Conservation (phyloP, 2,329 filamentous ascomycete species). For the Penicillium janthinellum region DNA sequence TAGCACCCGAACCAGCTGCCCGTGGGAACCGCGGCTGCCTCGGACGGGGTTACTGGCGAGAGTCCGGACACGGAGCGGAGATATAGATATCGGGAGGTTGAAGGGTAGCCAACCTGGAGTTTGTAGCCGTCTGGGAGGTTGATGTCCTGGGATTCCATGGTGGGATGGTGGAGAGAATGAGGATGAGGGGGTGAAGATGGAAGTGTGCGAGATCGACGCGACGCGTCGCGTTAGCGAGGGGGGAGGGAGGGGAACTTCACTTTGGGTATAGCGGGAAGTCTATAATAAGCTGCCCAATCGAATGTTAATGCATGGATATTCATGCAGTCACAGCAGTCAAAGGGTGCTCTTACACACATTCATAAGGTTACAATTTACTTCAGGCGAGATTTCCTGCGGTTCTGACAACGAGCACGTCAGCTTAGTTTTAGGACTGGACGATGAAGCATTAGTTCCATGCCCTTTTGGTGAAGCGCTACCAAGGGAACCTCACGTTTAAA, state of each 20-base stretch:
- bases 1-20: constrained; percentile 31
- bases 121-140: constrained; percentile 41
- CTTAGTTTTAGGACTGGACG: background rate
- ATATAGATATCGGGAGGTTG: constrained; percentile 39
- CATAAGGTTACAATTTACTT: background rate
- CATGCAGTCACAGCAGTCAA: background rate
- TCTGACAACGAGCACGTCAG: background rate
- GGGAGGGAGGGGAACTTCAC: background rate
- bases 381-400: background rate
- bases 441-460: background rate
- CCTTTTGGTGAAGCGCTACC: background rate
- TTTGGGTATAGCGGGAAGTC: background rate
- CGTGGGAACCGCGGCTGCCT: constrained; percentile 34
- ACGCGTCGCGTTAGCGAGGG: background rate
- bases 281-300: background rate
- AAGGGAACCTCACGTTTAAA: background rate
- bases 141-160: background rate
- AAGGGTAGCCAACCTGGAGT: constrained; percentile 39
- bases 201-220: background rate
- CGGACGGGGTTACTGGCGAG: constrained; percentile 39
- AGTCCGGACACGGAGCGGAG: constrained; percentile 44
- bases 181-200: background rate
- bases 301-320: background rate
- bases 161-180: background rate
- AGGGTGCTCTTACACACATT: too few species aligned